Evolutionary conservation across 164 flowering plant genomes (phyloP).

Genomic region (Umbilicus rupestris): DNA sequence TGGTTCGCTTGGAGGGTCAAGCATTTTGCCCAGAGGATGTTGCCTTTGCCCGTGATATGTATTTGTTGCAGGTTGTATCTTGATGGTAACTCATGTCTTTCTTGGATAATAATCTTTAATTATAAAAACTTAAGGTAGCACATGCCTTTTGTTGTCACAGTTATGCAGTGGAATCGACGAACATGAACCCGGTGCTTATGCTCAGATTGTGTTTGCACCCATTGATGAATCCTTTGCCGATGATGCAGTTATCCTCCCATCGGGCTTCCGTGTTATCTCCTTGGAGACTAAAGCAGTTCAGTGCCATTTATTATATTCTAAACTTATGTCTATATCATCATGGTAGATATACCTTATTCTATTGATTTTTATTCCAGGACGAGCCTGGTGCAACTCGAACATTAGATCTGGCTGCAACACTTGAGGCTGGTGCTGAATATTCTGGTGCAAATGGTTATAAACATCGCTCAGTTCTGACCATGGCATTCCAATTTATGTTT

Average conservation of each 20-base stretch:
- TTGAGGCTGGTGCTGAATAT: constrained; percentile 40
- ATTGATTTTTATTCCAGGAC: constrained; percentile 29
- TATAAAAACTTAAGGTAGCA: neutral
- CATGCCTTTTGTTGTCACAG: constrained; percentile 23
- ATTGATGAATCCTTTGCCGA: constrained; percentile 79
- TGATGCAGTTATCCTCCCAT: constrained; percentile 72
- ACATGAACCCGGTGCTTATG: constrained; percentile 61
- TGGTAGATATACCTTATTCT: neutral
- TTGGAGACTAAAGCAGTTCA: constrained; percentile 61
- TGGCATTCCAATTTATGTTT: constrained; percentile 77
- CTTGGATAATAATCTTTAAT: neutral
- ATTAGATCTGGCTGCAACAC: constrained; percentile 71
- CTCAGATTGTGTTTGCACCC: constrained; percentile 82
- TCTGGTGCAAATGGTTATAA: constrained; percentile 26
- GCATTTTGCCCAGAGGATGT: constrained; percentile 59
- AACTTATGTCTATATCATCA: neutral
- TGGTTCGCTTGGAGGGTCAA: constrained; percentile 61
- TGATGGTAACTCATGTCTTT: neutral
- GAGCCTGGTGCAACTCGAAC: constrained; percentile 47
- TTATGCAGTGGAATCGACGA: constrained; percentile 85
- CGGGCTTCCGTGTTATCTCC: constrained; percentile 80
- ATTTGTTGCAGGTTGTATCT: constrained; percentile 46
- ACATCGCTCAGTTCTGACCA: constrained; percentile 61
- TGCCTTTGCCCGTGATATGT: constrained; percentile 54
- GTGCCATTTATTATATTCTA: constrained; percentile 10